Evolutionary conservation across 2,329 filamentous ascomycete genomes (phyloP), one percentile per base, ranked within the genome.

Genomic region (Colletotrichum sublineola): DNA sequence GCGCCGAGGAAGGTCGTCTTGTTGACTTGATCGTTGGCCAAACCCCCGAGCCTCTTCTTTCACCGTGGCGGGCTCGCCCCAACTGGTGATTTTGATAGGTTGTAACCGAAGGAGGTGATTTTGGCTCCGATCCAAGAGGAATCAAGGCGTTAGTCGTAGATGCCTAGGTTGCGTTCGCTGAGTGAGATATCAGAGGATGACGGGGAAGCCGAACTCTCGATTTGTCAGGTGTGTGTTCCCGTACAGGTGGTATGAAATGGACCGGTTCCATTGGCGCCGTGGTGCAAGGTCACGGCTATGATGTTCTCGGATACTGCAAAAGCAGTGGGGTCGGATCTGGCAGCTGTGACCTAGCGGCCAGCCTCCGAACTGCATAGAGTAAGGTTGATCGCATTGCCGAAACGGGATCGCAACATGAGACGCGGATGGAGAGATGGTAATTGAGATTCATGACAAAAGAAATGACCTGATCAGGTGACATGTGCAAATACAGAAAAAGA

Each of bases 101-200:
- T 74, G 12, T 79, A 78, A 2, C 80, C 80, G 20, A 81, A 81
- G 8, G 75, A 76, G 6, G 31, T 68, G 8, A 78, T 76, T 40
- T 79, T 82, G 11, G 81, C 79, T 1, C 77, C 77, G 9, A 81
- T 31, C 79, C 79, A 82, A 15, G 81, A 77, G 0, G 81, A 77
- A 2, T 78, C 80, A 7, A 75, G 74, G 6, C 80, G 76, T 38
- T 80, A 76, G 56, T 80, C 77, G n/a, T 78, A 73, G 0, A 79
- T 36, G 5, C 78, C 76, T 11, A 80, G 73, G 42, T 79, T 80
- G 8, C 68, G 46, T 36, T 71, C 55, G 29, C 7, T 5, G 2
- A 38, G n/a, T 18, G 64, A 42, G 20, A 74, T 38, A 3, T 65
- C 68, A 2, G 29, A 62, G 1, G 63, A 48, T 15, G 62, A 20